A percentile compares a stretch with the other conserved stretches of the same genome.
Conservation (phyloP, 1,284 basidiomycete species). For the Chondrostereum purpureum region DNA sequence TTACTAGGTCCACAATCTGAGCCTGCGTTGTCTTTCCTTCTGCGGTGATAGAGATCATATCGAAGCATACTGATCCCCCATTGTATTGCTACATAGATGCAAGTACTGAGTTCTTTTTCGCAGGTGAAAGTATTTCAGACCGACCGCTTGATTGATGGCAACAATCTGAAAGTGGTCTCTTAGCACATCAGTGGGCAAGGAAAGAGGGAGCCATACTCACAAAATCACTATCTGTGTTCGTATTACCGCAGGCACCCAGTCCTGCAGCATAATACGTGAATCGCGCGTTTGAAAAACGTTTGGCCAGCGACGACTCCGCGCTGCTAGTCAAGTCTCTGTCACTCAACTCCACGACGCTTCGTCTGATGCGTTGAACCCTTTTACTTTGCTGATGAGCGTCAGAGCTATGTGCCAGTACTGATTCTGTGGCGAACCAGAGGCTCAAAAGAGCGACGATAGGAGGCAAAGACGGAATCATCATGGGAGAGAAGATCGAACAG, state of each 20-base stretch:
- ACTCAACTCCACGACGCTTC: too few relatives aligned
- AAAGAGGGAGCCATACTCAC: conserved; percentile 20
- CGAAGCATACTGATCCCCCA: conserved; percentile 53
- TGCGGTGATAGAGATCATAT: conserved; percentile 61
- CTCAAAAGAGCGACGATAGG: conserved; percentile 13
- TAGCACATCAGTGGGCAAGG: background rate
- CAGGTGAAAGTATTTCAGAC: too few relatives aligned
- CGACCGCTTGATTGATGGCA: background rate
- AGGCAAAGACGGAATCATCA: too few relatives aligned
- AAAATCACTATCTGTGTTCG: conserved; percentile 25
- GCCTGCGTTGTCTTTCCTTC: conserved; percentile 58
- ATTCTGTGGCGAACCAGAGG: background rate
- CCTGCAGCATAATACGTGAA: conserved; percentile 29
- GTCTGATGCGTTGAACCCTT: too few relatives aligned
- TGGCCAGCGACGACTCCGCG: conserved; percentile 9
- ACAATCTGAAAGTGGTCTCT: background rate
- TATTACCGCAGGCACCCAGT: conserved; percentile 30
- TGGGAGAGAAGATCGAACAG: too few relatives aligned
- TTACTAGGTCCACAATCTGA: conserved; percentile 65
- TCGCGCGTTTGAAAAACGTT: conserved; percentile 22
- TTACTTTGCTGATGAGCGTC: conserved; percentile 2
- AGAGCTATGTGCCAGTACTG: conserved; percentile 4
- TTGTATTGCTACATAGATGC: too few relatives aligned
- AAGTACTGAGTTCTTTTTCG: too few relatives aligned
- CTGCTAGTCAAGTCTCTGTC: too few relatives aligned